phyloP scores from a whole-genome alignment of 345 rosid genomes.

The Rhodomyrtus tomentosa region DNA sequence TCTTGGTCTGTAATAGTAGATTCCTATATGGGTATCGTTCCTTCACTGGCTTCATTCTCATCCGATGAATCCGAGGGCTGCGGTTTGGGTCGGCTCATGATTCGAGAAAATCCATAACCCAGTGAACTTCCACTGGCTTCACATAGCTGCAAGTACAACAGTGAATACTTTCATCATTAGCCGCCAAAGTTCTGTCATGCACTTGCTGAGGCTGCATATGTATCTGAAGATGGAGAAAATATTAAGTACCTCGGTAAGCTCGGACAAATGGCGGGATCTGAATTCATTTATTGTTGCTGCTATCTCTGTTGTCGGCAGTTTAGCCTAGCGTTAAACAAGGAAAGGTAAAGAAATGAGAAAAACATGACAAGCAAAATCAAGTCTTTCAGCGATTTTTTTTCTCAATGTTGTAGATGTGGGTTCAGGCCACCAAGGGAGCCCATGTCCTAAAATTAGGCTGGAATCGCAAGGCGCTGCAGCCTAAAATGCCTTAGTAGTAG shows the following conservation, averaged over 20 bases:
- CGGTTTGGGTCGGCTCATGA: slow-evolving; percentile 45
- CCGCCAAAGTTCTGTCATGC: background rate
- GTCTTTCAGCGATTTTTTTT: background rate
- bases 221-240: background rate
- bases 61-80: slow-evolving; percentile 51
- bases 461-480: background rate
- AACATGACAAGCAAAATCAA: background rate
- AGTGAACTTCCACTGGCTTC: slow-evolving; percentile 88
- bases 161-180: background rate
- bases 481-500: background rate
- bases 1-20: background rate
- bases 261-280: slow-evolving; percentile 89
- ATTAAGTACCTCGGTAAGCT: slow-evolving; percentile 68
- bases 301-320: slow-evolving; percentile 62
- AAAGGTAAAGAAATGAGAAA: background rate
- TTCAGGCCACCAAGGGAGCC: background rate
- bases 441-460: background rate
- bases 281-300: slow-evolving; percentile 86
- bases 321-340: background rate
- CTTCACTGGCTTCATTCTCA: slow-evolving; percentile 60
- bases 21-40: slow-evolving; percentile 58
- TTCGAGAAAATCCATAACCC: slow-evolving; percentile 84
- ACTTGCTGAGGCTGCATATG: background rate
- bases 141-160: slow-evolving; percentile 43
- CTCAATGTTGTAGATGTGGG: background rate